A percentile compares a stretch with the other conserved stretches of the same genome.
phyloP scores from a whole-genome alignment of 2,329 filamentous ascomycete genomes.

The Aphanocladium album region DNA sequence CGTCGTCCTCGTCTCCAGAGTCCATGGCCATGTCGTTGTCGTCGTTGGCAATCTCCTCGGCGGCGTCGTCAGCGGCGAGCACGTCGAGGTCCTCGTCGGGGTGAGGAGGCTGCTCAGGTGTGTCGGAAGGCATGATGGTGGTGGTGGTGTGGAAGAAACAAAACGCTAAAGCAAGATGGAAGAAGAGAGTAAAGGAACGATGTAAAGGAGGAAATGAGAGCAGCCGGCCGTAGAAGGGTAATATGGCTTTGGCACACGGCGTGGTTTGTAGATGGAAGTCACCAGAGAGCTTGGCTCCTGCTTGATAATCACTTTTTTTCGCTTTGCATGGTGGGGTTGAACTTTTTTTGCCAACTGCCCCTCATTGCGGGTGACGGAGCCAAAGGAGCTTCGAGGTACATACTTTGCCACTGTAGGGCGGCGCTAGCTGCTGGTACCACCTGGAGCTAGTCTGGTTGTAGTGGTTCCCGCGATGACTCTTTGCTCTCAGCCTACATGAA shows the following conservation, averaged over 20 bases:
- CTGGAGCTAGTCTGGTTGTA: not conserved
- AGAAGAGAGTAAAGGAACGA: not conserved
- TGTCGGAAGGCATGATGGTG: not conserved
- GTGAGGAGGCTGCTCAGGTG: slow-evolving; percentile 20
- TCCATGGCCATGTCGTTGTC: slow-evolving; percentile 79
- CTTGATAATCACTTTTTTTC: slow-evolving; percentile 14
- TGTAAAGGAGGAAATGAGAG: not conserved
- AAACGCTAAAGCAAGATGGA: not conserved
- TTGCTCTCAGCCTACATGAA: not conserved
- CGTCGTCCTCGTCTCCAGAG: slow-evolving; percentile 61
- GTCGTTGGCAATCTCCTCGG: slow-evolving; percentile 60
- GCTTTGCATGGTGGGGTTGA: slow-evolving; percentile 12
- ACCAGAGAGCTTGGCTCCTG: slow-evolving; percentile 8
- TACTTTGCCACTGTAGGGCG: not conserved
- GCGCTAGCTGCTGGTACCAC: slow-evolving; percentile 1
- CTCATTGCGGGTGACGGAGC: slow-evolving; percentile 9
- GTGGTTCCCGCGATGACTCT: not conserved
- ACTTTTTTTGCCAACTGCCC: slow-evolving; percentile 10
- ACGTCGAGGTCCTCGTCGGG: slow-evolving; percentile 58
- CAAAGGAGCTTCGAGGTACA: not conserved
- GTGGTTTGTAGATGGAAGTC: slow-evolving; percentile 4
- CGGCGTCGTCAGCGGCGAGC: slow-evolving; percentile 71
- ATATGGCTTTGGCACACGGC: not conserved
- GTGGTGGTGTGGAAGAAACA: not conserved
- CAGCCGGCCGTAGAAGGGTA: not conserved